phyloP scores from a whole-genome alignment of 441 rosid species.

The Capsella rubella region DNA sequence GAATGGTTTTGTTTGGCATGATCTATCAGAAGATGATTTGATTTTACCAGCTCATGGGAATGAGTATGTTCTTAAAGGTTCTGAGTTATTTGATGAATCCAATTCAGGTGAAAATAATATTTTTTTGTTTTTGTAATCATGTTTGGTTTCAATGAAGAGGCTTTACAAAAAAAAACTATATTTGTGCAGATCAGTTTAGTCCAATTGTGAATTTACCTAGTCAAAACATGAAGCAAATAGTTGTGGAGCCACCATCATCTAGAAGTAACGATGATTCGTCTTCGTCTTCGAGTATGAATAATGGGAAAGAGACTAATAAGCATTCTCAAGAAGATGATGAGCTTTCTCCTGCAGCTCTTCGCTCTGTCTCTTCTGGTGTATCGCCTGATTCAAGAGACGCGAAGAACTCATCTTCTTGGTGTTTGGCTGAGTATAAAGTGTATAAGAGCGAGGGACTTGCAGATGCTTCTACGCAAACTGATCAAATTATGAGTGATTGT shows the following conservation, averaged over 20 bases:
- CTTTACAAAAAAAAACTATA: slow-evolving; percentile 3
- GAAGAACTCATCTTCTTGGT: slow-evolving; percentile 67
- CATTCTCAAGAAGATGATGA: slow-evolving; percentile 86
- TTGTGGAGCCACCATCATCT: slow-evolving; percentile 76
- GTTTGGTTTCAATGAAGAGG: background rate
- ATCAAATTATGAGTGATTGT: slow-evolving; percentile 57
- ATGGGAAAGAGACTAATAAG: slow-evolving; percentile 67
- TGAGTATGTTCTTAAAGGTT: slow-evolving; percentile 81
- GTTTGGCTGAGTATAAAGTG: slow-evolving; percentile 84
- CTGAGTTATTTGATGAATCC: slow-evolving; percentile 73
- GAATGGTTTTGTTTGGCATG: slow-evolving; percentile 84
- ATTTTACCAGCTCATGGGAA: slow-evolving; percentile 73
- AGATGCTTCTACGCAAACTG: slow-evolving; percentile 94
- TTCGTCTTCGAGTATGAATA: slow-evolving; percentile 79
- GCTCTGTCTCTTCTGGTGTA: slow-evolving; percentile 56
- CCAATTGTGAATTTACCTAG: slow-evolving; percentile 47
- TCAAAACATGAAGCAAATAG: slow-evolving; percentile 68
- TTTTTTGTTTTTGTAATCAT: background rate
- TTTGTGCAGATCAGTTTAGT: slow-evolving; percentile 56
- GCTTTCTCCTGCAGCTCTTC: slow-evolving; percentile 67
- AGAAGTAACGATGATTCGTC: slow-evolving; percentile 86
- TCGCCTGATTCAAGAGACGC: slow-evolving; percentile 74
- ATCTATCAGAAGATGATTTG: slow-evolving; percentile 68
- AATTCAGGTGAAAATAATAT: slow-evolving; percentile 54
- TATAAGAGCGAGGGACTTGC: slow-evolving; percentile 71